Base-by-base conservation (phyloP, 805 yeast genomes). In the Kodamaea neixiangensis region DNA sequence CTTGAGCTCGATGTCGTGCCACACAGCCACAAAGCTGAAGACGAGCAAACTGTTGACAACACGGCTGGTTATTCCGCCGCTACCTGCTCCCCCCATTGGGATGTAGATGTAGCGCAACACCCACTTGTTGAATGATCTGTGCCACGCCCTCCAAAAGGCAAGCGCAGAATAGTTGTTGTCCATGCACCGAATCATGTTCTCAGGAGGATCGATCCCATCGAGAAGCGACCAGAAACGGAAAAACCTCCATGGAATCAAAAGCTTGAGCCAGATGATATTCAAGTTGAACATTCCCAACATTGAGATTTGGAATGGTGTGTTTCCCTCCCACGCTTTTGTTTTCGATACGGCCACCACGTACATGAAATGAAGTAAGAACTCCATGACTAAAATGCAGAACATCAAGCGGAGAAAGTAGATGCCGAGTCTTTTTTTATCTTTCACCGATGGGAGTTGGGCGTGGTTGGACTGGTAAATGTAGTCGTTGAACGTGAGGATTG, bases 141-240 rank as follows among this genome's bases (percentile, higher is more conserved):
- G 99, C 99, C 99, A 94, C 3, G 97, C 96, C 64, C 98, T 80
- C 99, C 99, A 94, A 66, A 94, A 94, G n/a, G 94, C 90, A 54
- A 89, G 68, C 0, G 97, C 94, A 31, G 96, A 87, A 67, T 85
- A 94, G 69, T 94, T 94, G 68, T 94, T 90, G 65, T 90, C 88
- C 83, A 94, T 89, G 65, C 98, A 92, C 52, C 99, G 77, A 50
- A 94, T 84, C 98, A 94, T 94, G 63, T 94, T 94, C 65, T 94
- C 99, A 2, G 99, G 98, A 0, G 98, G 89, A 62, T 94, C 98
- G 47, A 93, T 89, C 0, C 88, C 89, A 67, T 94, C 99, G n/a
- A 89, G 58, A 51, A 94, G 71, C 6, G 94, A 80, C 99, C 99
- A 94, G 57, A 93, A 76, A 55, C 99, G 76, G 72, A 94, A 94